These are phyloP conservation scores for Exophiala phaeomuriformis DNA, from an alignment of 2,329 filamentous ascomycete genomes.

Conservation along the genomic window DNA sequence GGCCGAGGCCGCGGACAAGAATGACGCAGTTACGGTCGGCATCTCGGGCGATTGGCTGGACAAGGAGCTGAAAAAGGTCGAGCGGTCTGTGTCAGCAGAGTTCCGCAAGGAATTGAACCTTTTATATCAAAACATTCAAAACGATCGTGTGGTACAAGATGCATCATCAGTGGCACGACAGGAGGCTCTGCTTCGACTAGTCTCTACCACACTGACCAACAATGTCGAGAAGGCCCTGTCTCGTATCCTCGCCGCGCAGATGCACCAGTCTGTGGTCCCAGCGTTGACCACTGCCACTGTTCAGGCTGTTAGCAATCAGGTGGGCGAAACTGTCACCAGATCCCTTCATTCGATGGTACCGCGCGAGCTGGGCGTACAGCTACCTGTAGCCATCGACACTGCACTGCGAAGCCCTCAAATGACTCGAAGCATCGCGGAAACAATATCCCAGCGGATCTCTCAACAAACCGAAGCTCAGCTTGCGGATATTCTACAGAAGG, in stretches of 20 bases:
- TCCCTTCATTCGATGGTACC: conserved; percentile 61
- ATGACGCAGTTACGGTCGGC: conserved; percentile 30
- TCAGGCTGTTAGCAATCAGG: conserved; percentile 62
- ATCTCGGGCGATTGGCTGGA: conserved; percentile 52
- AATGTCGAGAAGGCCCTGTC: conserved; percentile 70
- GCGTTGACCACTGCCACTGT: conserved; percentile 61
- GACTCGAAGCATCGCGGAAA: conserved; percentile 64
- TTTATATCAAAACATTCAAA: conserved; percentile 56
- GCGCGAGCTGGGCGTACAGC: conserved; percentile 61
- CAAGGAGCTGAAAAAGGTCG: conserved; percentile 53
- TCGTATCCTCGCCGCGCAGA: conserved; percentile 67
- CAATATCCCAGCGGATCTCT: conserved; percentile 59
- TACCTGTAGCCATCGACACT: conserved; percentile 61
- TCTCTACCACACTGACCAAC: conserved; percentile 61
- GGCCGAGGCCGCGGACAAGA: conserved; percentile 11
- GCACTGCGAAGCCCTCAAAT: conserved; percentile 68
- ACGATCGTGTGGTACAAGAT: conserved; percentile 61
- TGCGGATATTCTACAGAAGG: conserved; percentile 52
- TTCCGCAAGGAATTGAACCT: conserved; percentile 49
- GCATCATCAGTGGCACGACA: conserved; percentile 58
- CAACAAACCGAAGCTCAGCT: conserved; percentile 65
- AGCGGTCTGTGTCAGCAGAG: conserved; percentile 38
- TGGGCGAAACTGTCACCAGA: conserved; percentile 60
- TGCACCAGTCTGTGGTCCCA: conserved; percentile 69
- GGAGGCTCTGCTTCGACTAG: conserved; percentile 60